Evolutionary conservation across 495 filamentous ascomycete genomes (phyloP).

Genomic region (Neurospora intermedia): DNA sequence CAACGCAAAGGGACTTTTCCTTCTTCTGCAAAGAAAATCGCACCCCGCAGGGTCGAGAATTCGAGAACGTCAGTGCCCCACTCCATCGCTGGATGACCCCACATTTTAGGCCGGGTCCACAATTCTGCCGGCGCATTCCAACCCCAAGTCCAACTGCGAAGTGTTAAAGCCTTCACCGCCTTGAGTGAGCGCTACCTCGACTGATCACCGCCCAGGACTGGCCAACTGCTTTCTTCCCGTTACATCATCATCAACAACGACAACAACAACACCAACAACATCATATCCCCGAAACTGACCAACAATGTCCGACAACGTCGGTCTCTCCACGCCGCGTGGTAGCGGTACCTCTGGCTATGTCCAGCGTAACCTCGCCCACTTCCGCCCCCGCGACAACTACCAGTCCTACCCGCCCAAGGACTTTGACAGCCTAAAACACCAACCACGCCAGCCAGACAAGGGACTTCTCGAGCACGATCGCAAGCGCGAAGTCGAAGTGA

Average conservation of each 20-base stretch:
- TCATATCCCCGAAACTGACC: neutral
- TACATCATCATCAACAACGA: neutral
- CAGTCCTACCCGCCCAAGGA: conserved; percentile 49
- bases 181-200: neutral
- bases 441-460: conserved; percentile 76
- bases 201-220: neutral
- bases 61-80: neutral
- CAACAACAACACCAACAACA: neutral
- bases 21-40: neutral
- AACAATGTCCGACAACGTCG: conserved; percentile 93
- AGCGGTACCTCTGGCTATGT: conserved; percentile 96
- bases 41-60: neutral
- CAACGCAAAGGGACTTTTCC: neutral
- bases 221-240: neutral
- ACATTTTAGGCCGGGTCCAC: neutral
- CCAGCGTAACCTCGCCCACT: conserved; percentile 81
- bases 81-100: neutral
- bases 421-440: conserved; percentile 49
- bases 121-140: neutral
- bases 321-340: conserved; percentile 87
- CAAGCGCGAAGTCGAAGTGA: conserved; percentile 77
- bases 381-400: conserved; percentile 54
- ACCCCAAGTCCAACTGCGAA: neutral
- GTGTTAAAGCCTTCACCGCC: neutral
- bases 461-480: conserved; percentile 91